Evolutionary conservation across 805 yeast genomes (phyloP).

Genomic region (Ogataea salicorniae): DNA sequence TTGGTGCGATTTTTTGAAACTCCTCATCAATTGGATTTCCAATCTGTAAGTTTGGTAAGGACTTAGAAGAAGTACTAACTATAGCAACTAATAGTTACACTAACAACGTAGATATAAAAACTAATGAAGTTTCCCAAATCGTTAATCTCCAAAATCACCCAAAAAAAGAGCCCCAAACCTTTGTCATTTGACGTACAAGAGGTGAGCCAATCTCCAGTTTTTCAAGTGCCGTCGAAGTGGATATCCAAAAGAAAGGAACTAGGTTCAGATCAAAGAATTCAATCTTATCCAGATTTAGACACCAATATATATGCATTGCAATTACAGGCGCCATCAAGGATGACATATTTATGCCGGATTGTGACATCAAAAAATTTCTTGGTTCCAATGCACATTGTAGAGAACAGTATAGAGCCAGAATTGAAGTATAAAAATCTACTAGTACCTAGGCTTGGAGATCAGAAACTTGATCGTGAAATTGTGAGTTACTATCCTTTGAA

Average conservation of each 20-base stretch:
- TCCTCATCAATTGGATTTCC: too few species aligned
- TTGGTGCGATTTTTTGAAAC: too few species aligned
- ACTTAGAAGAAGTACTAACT: neutral
- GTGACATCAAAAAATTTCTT: slow-evolving; percentile 37
- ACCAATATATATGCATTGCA: slow-evolving; percentile 35
- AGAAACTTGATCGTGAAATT: slow-evolving; percentile 1
- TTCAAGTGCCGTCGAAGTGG: slow-evolving; percentile 24
- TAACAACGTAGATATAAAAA: neutral
- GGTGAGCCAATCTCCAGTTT: slow-evolving; percentile 15
- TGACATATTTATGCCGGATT: slow-evolving; percentile 32
- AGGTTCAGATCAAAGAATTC: slow-evolving; percentile 11
- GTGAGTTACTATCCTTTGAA: neutral
- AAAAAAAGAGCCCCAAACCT: neutral
- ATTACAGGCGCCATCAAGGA: slow-evolving; percentile 40
- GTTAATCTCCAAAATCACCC: neutral
- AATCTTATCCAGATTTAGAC: slow-evolving; percentile 20
- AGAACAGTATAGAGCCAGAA: slow-evolving; percentile 5
- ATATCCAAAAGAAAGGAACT: slow-evolving; percentile 9
- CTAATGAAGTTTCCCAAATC: slow-evolving; percentile 9
- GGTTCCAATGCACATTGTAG: slow-evolving; percentile 27
- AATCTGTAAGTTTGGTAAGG: neutral
- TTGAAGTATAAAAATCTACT: slow-evolving; percentile 7
- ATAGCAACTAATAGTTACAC: neutral
- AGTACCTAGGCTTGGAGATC: slow-evolving; percentile 9
- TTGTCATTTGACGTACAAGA: neutral